These are phyloP conservation scores for Eutrema japonicum DNA, from an alignment of 345 rosid genomes.

Conservation along the genomic window DNA sequence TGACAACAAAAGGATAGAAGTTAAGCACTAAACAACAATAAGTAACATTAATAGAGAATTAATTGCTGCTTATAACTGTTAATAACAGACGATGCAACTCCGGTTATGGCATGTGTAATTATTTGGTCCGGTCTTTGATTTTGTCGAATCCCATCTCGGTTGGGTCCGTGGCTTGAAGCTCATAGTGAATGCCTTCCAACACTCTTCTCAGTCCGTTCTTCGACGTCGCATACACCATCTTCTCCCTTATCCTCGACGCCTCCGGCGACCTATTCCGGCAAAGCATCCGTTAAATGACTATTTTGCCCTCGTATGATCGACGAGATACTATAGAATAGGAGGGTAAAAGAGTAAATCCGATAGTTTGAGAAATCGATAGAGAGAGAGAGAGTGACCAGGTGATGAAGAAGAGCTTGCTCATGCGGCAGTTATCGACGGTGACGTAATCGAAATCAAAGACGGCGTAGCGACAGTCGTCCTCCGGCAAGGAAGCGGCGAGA, in stretches of 20 bases:
- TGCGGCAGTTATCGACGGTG: constrained; percentile 86
- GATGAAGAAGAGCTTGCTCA: constrained; percentile 99
- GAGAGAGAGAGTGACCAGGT: constrained; percentile 63
- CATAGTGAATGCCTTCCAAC: constrained; percentile 85
- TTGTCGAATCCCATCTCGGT: constrained; percentile 96
- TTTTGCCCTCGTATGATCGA: background rate
- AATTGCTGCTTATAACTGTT: constrained; percentile 21
- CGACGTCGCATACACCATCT: constrained; percentile 88
- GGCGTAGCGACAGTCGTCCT: constrained; percentile 88
- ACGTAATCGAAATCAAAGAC: constrained; percentile 94
- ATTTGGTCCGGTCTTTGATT: constrained; percentile 74
- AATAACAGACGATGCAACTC: constrained; percentile 34
- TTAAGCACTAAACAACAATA: constrained; percentile 36
- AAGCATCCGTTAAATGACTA: no score
- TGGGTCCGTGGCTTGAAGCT: constrained; percentile 93
- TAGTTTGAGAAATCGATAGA: background rate
- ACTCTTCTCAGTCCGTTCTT: constrained; percentile 83
- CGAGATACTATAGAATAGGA: no score
- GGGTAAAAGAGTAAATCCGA: constrained; percentile 8
- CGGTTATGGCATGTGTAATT: constrained; percentile 4
- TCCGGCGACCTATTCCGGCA: constrained; percentile 67
- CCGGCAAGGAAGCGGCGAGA: constrained; percentile 78
- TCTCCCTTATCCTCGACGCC: constrained; percentile 84
- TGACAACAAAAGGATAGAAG: background rate
- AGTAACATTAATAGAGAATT: constrained; percentile 10